Evolutionary conservation across 345 rosid species (phyloP).

Genomic region (Boechera divaricarpa): DNA sequence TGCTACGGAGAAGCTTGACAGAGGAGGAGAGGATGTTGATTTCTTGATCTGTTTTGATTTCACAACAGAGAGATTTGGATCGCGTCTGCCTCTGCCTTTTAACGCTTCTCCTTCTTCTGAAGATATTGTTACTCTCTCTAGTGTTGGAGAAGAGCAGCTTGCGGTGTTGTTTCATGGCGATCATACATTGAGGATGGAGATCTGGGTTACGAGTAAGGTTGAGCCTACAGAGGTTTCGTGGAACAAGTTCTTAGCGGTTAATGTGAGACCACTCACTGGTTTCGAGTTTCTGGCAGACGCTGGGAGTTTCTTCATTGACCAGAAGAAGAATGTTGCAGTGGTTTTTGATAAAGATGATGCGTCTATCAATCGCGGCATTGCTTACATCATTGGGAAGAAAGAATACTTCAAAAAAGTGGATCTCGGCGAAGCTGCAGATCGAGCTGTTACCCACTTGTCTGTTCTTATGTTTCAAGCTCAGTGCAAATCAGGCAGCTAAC

Average conservation of each 20-base stretch:
- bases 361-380: neutral
- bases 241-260: neutral
- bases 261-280: neutral
- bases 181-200: neutral
- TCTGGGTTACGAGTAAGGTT: conserved; percentile 1
- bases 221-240: neutral
- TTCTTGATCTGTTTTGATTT: conserved; percentile 12
- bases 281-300: neutral
- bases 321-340: neutral
- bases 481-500: neutral
- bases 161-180: neutral
- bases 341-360: neutral
- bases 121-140: neutral
- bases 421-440: neutral
- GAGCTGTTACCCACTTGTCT: neutral
- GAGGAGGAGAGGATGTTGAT: neutral
- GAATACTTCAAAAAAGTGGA: neutral
- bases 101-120: neutral
- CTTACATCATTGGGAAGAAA: neutral
- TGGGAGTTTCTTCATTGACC: conserved; percentile 2
- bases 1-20: neutral
- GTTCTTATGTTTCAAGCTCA: neutral
- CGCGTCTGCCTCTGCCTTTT: neutral
- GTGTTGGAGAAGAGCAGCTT: neutral
- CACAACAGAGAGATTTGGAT: conserved; percentile 1